Percentiles rank a stretch among this genome's conserved stretches.
Evolutionary conservation across 73 alveolate genomes (phyloP).

Genomic region (Diophrys sp.): DNA sequence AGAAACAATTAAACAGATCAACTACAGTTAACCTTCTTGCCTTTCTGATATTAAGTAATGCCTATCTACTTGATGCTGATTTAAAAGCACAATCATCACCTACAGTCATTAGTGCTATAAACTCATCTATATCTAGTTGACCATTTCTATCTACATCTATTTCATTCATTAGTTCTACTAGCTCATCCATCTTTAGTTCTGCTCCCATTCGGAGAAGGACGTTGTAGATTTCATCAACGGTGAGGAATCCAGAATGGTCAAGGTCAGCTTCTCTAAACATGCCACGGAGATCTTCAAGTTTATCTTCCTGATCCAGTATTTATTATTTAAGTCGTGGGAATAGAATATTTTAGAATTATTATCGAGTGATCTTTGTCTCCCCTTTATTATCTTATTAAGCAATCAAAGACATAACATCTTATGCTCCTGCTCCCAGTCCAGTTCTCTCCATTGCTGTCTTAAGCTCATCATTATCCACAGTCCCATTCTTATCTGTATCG

Average conservation of each 20-base stretch:
- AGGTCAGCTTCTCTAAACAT: slow-evolving; percentile 54
- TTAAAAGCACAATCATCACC: slow-evolving; percentile 36
- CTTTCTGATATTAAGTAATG: slow-evolving; percentile 43
- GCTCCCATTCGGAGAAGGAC: slow-evolving; percentile 48
- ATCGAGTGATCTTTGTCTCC: slow-evolving; percentile 20
- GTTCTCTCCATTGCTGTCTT: not conserved
- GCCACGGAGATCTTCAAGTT: slow-evolving; percentile 35
- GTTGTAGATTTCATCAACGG: slow-evolving; percentile 47
- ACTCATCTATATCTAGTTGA: slow-evolving; percentile 55
- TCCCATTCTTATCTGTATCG: slow-evolving; percentile 32
- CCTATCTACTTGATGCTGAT: slow-evolving; percentile 11
- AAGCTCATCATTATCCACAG: slow-evolving; percentile 21
- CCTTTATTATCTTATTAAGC: slow-evolving; percentile 24
- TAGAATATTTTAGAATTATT: slow-evolving; percentile 40
- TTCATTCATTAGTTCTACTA: slow-evolving; percentile 57
- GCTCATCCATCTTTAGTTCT: slow-evolving; percentile 34
- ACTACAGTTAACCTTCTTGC: slow-evolving; percentile 31
- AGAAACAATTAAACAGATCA: slow-evolving; percentile 41
- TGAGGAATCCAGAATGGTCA: slow-evolving; percentile 46
- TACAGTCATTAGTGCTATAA: slow-evolving; percentile 59
- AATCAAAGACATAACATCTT: slow-evolving; percentile 1
- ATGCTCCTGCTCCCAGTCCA: slow-evolving; percentile 2
- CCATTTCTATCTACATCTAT: slow-evolving; percentile 63
- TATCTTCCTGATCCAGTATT: slow-evolving; percentile 39
- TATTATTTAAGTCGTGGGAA: slow-evolving; percentile 49